Evolutionary conservation across 768 basidiomycete genomes (phyloP).

Genomic region (Lanmaoa rubissima): DNA sequence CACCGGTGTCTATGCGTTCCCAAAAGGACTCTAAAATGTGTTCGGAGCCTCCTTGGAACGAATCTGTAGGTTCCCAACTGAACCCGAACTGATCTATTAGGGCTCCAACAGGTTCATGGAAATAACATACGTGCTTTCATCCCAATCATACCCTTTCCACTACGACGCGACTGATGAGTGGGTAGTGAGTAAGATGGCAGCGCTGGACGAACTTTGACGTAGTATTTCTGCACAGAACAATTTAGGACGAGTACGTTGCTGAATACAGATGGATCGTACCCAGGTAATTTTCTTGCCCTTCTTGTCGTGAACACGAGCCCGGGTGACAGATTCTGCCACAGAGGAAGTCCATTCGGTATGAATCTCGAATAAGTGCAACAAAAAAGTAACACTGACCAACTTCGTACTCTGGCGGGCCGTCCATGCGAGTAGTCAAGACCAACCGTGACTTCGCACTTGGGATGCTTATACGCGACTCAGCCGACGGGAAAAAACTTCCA

Average conservation of each 20-base stretch:
- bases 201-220: slow-evolving; percentile 49
- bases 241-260: slow-evolving; percentile 12
- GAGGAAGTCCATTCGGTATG: neutral
- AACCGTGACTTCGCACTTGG: neutral
- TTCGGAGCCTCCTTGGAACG: slow-evolving; percentile 55
- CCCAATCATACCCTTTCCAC: slow-evolving; percentile 60
- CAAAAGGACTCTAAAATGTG: slow-evolving; percentile 44
- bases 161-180: slow-evolving; percentile 23
- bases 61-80: slow-evolving; percentile 69
- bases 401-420: slow-evolving; percentile 55
- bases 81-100: slow-evolving; percentile 6
- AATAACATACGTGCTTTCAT: slow-evolving; percentile 56
- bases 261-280: slow-evolving; percentile 37
- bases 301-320: slow-evolving; percentile 49
- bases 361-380: neutral
- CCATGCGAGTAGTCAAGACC: slow-evolving; percentile 28
- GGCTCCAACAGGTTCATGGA: neutral
- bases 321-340: slow-evolving; percentile 48
- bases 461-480: neutral
- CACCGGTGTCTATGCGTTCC: slow-evolving; percentile 32
- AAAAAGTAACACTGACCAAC: slow-evolving; percentile 49
- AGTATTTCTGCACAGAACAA: slow-evolving; percentile 44
- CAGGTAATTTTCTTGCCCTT: slow-evolving; percentile 48
- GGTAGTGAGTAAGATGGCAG: neutral
- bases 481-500: slow-evolving; percentile 19